These are phyloP conservation scores for Sisymbrium altissimum DNA, from an alignment of 345 rosid species.

Conservation along the genomic window DNA sequence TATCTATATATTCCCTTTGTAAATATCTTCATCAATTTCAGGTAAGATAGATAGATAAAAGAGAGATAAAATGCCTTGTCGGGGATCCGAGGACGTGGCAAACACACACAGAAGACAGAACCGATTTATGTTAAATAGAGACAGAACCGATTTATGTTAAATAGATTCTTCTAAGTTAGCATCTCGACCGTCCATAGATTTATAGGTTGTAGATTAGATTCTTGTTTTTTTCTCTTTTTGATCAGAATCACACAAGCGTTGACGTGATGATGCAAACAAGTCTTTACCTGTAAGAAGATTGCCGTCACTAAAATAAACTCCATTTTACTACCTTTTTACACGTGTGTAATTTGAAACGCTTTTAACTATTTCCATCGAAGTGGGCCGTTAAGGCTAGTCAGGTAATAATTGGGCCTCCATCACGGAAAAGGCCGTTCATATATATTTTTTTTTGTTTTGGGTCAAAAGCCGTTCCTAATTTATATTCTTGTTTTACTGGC, in stretches of 20 bases:
- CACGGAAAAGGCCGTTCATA: background rate
- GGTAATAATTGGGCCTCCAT: background rate
- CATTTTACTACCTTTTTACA: background rate
- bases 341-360: background rate
- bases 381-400: background rate
- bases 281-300: background rate
- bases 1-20: background rate
- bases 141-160: background rate
- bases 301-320: background rate
- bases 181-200: background rate
- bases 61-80: background rate
- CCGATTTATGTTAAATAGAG: background rate
- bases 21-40: background rate
- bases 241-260: slow-evolving; percentile 1
- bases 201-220: background rate
- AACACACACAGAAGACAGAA: background rate
- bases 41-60: background rate
- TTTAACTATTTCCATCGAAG: background rate
- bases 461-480: background rate
- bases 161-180: background rate
- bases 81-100: slow-evolving; percentile 15
- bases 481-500: too few relatives aligned
- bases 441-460: too few relatives aligned
- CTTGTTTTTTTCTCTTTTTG: background rate
- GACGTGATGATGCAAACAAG: background rate